Evolutionary conservation across 805 yeast species (phyloP), one percentile per base, ranked within the genome.

Genomic region (Pichia californica): DNA sequence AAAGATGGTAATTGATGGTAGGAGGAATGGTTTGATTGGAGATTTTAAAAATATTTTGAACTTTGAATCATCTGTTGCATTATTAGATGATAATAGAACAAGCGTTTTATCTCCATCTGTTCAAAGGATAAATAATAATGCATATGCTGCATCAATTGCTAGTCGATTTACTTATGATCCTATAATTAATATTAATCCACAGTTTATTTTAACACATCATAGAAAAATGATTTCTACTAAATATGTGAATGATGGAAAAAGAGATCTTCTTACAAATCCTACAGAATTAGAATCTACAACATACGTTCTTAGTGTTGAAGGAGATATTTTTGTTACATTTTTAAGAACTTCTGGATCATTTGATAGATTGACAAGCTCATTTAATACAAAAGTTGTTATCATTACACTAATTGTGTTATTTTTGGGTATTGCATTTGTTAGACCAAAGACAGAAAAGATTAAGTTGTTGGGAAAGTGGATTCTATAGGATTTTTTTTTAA

Each of bases 251-350:
- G 5, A 21, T 46, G 1, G 44, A 44, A 8, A 31, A 40, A 7
- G 31, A 29, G 2, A 29, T 61, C 57, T 10, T 6, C 21, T 28
- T 3, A 68, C 83, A 0, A 56, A 68, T 4, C 70, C 84, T 2
- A 84, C 97, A 0, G 71, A 76, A 31, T 67, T 88, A 40, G 98
- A 91, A 63, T 85, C 95, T 2, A 88, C 97, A 0, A 70, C 83
- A 2, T 70, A 86, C 16, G 74, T 85, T 0, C 80, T 93, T 48
- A 69, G 74, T 30, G 64, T 78, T 36, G 86, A 83, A 16, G 62
- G 70, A n/a, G 94, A 87, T 57, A 59, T 83, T 7, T 89, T 85
- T 65, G 85, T 89, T 56, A 81, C 94, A 0, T 70, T 78, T 44
- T 71, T 84, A 15, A 74, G 83, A 40, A 96, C 98, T 0, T 86